Evolutionary conservation across 2,329 filamentous ascomycete genomes (phyloP).

Genomic region (Aspergillus ruber): DNA sequence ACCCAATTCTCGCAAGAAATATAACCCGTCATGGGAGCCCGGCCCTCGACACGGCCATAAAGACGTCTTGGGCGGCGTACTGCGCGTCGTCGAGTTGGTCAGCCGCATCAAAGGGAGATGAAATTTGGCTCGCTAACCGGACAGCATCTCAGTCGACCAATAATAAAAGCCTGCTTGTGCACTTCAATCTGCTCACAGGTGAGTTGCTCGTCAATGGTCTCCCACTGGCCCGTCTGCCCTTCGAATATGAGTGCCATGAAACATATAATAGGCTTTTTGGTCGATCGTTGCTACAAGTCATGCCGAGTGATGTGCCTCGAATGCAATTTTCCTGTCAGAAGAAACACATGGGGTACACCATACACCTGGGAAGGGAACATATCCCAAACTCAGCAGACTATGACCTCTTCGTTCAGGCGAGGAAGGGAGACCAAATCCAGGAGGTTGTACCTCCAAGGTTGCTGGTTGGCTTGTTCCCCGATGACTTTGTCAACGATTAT

Average conservation of each 20-base stretch:
- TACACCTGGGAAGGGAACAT: slow-evolving; percentile 14
- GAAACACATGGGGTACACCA: slow-evolving; percentile 10
- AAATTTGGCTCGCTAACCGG: slow-evolving; percentile 4
- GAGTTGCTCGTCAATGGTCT: slow-evolving; percentile 27
- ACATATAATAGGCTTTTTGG: slow-evolving; percentile 22
- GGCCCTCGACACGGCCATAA: slow-evolving; percentile 10
- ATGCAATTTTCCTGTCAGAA: slow-evolving; percentile 18
- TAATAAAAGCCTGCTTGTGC: slow-evolving; percentile 10
- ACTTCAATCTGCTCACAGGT: slow-evolving; percentile 28
- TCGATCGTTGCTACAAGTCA: slow-evolving; percentile 14
- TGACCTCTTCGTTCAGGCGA: slow-evolving; percentile 30
- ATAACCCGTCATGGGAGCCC: slow-evolving; percentile 3
- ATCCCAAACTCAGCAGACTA: slow-evolving; percentile 10
- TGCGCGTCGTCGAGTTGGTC: slow-evolving; percentile 6
- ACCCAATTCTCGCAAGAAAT: slow-evolving; percentile 4
- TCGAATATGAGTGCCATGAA: slow-evolving; percentile 15
- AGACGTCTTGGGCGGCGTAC: slow-evolving; percentile 13
- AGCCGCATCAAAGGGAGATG: not conserved
- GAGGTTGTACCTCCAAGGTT: slow-evolving; percentile 27
- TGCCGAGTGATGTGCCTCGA: not conserved
- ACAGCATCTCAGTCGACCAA: not conserved
- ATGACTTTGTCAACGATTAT: slow-evolving; percentile 33
- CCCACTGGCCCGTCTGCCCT: slow-evolving; percentile 23
- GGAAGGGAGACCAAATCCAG: slow-evolving; percentile 8
- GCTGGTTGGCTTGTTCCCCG: slow-evolving; percentile 24